Evolutionary conservation across 2,329 filamentous ascomycete species (phyloP).

Genomic region (Pestalotiopsis sp.): DNA sequence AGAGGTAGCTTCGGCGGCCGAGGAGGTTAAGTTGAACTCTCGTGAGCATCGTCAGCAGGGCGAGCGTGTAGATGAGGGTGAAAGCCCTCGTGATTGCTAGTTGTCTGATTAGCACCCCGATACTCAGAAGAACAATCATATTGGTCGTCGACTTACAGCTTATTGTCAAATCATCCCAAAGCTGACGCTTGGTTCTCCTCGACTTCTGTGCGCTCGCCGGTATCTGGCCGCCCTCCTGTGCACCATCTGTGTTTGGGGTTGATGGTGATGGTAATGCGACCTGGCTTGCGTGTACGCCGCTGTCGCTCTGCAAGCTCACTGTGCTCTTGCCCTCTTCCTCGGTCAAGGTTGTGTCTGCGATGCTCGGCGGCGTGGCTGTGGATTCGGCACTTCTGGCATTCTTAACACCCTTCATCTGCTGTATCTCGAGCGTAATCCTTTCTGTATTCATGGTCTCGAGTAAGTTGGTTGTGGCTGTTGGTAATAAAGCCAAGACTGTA

Average conservation of each 20-base stretch:
- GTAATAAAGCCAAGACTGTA: constrained; percentile 92
- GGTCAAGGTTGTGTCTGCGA: constrained; percentile 71
- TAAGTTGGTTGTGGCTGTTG: constrained; percentile 88
- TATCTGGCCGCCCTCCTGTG: constrained; percentile 42
- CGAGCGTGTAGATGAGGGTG: constrained; percentile 88
- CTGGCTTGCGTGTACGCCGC: constrained; percentile 83
- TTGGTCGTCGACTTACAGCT: constrained; percentile 65
- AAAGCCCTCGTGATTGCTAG: constrained; percentile 87
- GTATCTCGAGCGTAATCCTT: constrained; percentile 88
- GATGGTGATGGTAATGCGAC: constrained; percentile 59
- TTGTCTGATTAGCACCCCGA: constrained; percentile 14
- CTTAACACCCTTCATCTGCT: constrained; percentile 84
- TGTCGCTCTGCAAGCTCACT: constrained; percentile 76
- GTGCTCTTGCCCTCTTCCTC: constrained; percentile 85
- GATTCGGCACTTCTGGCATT: constrained; percentile 60
- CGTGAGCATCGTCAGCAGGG: constrained; percentile 87
- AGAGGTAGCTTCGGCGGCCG: constrained; percentile 91
- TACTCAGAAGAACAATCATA: background rate
- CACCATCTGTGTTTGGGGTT: constrained; percentile 36
- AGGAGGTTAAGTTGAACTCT: constrained; percentile 96
- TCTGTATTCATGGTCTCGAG: constrained; percentile 88
- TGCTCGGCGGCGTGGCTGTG: constrained; percentile 52
- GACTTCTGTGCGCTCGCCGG: constrained; percentile 49
- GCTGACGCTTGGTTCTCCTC: constrained; percentile 81
- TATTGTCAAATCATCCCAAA: constrained; percentile 98